These are phyloP conservation scores for Plasmodium gonderi DNA, from an alignment of 169 alveolate genomes.

Conservation along the genomic window DNA sequence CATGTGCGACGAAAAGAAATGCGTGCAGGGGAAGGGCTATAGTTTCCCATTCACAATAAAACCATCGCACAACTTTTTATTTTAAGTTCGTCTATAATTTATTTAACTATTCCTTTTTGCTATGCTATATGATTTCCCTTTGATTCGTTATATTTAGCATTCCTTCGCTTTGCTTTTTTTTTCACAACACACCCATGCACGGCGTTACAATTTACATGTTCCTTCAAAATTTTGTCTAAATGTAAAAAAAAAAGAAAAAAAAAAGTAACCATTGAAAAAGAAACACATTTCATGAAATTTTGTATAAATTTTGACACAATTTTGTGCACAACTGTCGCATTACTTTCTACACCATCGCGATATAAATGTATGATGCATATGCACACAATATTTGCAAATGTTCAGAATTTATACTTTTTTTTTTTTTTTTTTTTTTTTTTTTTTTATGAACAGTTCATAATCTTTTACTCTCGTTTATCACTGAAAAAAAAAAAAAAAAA, in stretches of 20 bases:
- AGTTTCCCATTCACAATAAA: not conserved
- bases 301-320: not conserved
- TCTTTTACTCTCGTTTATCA: not conserved
- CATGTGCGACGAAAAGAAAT: not conserved
- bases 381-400: constrained; percentile 5
- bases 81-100: not conserved
- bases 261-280: not conserved
- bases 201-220: not conserved
- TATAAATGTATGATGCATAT: not conserved
- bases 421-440: constrained; percentile 23
- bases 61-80: not conserved
- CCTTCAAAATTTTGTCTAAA: constrained; percentile 12
- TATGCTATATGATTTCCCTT: not conserved
- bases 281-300: not conserved
- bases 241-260: no score
- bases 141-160: no score
- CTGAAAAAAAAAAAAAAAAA: not conserved
- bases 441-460: constrained; percentile 48
- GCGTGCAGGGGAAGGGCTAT: not conserved
- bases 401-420: constrained; percentile 10
- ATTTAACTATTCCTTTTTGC: not conserved
- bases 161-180: constrained; percentile 5
- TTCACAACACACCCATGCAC: constrained; percentile 17
- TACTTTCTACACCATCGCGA: not conserved
- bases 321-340: no score